Percentiles rank a stretch among this genome's conserved stretches.
Conservation (phyloP, 345 rosid species). For the Raphanus raphanistrum region DNA sequence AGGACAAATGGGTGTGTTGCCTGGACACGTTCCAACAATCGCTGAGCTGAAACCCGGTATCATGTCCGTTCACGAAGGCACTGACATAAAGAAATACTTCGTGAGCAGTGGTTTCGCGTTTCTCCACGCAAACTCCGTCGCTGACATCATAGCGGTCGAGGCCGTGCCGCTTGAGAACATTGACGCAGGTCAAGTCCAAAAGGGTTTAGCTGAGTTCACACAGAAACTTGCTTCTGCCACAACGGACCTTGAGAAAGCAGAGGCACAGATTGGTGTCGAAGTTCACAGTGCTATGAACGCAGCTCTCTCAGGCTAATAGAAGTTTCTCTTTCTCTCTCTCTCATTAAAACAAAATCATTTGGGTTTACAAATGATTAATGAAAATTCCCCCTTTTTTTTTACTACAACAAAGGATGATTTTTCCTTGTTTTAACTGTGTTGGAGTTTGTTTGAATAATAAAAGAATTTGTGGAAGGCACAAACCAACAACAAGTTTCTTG, state of each 20-base stretch:
- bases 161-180: conserved; percentile 74
- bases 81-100: conserved; percentile 66
- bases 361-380: conserved; percentile 34
- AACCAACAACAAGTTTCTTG: conserved; percentile 4
- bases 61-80: conserved; percentile 86
- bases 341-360: conserved; percentile 19
- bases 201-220: conserved; percentile 78
- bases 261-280: conserved; percentile 84
- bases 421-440: conserved; percentile 26
- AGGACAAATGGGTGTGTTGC: conserved; percentile 92
- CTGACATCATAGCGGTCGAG: conserved; percentile 73
- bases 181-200: conserved; percentile 72
- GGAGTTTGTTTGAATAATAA: conserved; percentile 30
- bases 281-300: conserved; percentile 75
- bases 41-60: conserved; percentile 90
- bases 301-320: conserved; percentile 54
- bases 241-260: conserved; percentile 78
- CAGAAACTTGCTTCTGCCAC: conserved; percentile 75
- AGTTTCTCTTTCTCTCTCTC: conserved; percentile 11
- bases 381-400: conserved; percentile 3
- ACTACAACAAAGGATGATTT: conserved; percentile 17
- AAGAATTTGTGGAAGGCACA: conserved; percentile 19
- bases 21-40: conserved; percentile 82
- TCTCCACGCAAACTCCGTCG: conserved; percentile 75
- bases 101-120: conserved; percentile 89